A percentile compares a stretch with the other conserved stretches of the same genome.
phyloP scores from a whole-genome alignment of 2,329 filamentous ascomycete genomes.

The Cadophora sp. region DNA sequence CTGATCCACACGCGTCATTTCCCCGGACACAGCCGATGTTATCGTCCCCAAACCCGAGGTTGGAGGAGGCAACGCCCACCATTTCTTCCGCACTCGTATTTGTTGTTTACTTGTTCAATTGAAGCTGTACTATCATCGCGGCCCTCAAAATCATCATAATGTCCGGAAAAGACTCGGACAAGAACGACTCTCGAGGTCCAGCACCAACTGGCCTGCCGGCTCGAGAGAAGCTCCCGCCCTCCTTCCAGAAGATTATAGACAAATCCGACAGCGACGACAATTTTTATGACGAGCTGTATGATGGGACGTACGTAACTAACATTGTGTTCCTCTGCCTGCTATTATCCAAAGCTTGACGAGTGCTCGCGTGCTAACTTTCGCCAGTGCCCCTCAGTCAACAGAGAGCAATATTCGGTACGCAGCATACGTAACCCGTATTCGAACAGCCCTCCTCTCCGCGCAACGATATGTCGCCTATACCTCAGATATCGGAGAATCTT shows the following conservation, averaged over 20 bases:
- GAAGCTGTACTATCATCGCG: background rate
- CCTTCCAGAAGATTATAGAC: slow-evolving; percentile 64
- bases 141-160: slow-evolving; percentile 26
- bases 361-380: slow-evolving; percentile 24
- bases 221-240: slow-evolving; percentile 55
- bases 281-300: slow-evolving; percentile 78
- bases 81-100: background rate
- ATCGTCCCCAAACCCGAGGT: slow-evolving; percentile 3
- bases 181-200: slow-evolving; percentile 31
- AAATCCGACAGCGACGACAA: slow-evolving; percentile 69
- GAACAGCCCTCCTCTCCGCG: slow-evolving; percentile 86
- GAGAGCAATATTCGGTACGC: slow-evolving; percentile 89
- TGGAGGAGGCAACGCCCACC: background rate
- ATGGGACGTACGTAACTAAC: slow-evolving; percentile 72
- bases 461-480: slow-evolving; percentile 98
- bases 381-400: slow-evolving; percentile 77
- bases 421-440: slow-evolving; percentile 84
- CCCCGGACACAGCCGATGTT: slow-evolving; percentile 25
- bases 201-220: slow-evolving; percentile 37
- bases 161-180: slow-evolving; percentile 39
- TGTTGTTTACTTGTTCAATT: background rate
- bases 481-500: slow-evolving; percentile 94
- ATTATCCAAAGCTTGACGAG: background rate
- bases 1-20: slow-evolving; percentile 20
- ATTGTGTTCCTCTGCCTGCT: slow-evolving; percentile 9